Evolutionary conservation across 176 grass and related monocot genomes (phyloP).

Genomic region (Lolium multiflorum): DNA sequence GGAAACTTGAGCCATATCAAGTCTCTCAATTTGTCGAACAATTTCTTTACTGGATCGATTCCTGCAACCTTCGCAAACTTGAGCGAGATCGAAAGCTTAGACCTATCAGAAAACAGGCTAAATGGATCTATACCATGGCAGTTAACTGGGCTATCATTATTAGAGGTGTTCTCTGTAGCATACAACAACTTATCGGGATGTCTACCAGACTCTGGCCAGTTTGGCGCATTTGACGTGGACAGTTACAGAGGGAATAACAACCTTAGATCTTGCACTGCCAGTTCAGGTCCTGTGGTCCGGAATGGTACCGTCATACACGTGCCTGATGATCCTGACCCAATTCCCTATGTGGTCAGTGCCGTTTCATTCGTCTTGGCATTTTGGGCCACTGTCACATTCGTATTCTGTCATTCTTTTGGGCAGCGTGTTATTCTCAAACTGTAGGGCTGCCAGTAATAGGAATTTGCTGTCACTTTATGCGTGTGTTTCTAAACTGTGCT

Average conservation of each 20-base stretch:
- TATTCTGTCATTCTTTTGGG: background rate
- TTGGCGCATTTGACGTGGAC: background rate
- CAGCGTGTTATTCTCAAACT: background rate
- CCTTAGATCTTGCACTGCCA: background rate
- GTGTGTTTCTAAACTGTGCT: background rate
- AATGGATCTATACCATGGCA: slow-evolving; percentile 9
- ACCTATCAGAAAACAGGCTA: background rate
- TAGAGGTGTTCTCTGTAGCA: slow-evolving; percentile 39
- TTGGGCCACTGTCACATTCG: background rate
- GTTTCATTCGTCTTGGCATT: slow-evolving; percentile 9
- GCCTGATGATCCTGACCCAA: background rate
- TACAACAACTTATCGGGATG: slow-evolving; percentile 37
- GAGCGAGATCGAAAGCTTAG: background rate
- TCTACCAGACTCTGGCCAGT: background rate
- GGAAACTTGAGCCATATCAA: background rate
- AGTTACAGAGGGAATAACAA: background rate
- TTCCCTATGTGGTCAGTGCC: background rate
- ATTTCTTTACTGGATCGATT: background rate
- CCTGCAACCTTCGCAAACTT: background rate
- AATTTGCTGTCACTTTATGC: background rate
- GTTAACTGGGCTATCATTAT: background rate
- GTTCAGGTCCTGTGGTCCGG: background rate
- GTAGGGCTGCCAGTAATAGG: background rate
- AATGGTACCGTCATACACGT: background rate
- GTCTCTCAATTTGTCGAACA: slow-evolving; percentile 19